Evolutionary conservation across 2,329 filamentous ascomycete species (phyloP).

Genomic region (Ustulina deusta): DNA sequence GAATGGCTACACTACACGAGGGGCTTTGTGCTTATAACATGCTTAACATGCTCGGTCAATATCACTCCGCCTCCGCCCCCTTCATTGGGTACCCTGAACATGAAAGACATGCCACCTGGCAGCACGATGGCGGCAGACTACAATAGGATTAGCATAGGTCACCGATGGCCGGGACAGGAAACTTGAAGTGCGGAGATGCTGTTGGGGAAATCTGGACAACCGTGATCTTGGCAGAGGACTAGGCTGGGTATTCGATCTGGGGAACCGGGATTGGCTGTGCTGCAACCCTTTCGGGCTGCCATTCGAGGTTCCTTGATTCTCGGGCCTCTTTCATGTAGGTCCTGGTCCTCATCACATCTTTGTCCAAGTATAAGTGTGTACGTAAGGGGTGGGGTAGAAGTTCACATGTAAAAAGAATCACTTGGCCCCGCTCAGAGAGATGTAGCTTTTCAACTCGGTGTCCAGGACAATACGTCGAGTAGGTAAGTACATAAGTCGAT

Average conservation of each 20-base stretch:
- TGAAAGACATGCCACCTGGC: slow-evolving; percentile 7
- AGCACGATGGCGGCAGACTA: slow-evolving; percentile 6
- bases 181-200: slow-evolving; percentile 25
- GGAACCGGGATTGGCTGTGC: neutral
- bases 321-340: neutral
- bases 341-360: too few species aligned
- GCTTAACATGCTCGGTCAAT: slow-evolving; percentile 29
- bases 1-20: slow-evolving; percentile 18
- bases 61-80: slow-evolving; percentile 19
- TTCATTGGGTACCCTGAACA: slow-evolving; percentile 12
- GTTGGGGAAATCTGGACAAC: slow-evolving; percentile 33
- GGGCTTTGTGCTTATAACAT: slow-evolving; percentile 29
- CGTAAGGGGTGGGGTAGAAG: slow-evolving; percentile 12
- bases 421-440: neutral
- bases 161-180: slow-evolving; percentile 19
- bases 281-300: neutral
- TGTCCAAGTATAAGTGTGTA: neutral
- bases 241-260: slow-evolving; percentile 5
- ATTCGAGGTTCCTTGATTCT: slow-evolving; percentile 10
- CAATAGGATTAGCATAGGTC: slow-evolving; percentile 9
- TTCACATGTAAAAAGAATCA: neutral
- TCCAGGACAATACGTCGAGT: too few species aligned
- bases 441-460: neutral
- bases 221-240: neutral
- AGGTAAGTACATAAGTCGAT: too few species aligned